Base-by-base conservation (phyloP, 2,329 filamentous ascomycete species). In the Dryadomyces quercivorus region DNA sequence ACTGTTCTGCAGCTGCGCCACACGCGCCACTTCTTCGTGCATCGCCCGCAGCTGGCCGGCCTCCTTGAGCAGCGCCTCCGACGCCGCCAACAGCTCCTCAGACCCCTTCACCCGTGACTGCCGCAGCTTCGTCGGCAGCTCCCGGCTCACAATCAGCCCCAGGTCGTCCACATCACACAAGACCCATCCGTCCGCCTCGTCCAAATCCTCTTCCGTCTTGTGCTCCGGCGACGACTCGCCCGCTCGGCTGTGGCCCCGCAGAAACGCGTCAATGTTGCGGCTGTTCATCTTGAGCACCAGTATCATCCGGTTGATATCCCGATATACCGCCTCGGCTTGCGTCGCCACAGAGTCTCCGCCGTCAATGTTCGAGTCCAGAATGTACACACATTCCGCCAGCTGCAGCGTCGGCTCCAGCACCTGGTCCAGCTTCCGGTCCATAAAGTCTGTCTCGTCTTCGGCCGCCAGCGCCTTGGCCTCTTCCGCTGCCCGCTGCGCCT, bases 231-330 rank as follows among this genome's bases (percentile, higher is more conserved):
- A 75, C 77, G 40, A 80, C 71, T 52, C 77, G 73, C 51, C 72
- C 68, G 45, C 74, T 69, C 51, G 81, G 72, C 12, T 74, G 61
- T 94, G 86, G 8, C 85, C 88, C 54, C 79, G 75, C 46, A 91
- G 75, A 59, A 84, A 85, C 12, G 73, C 73, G 50, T 75, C 74
- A 42, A 92, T 79, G 6, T 87, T 82, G 16, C 79, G 74, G 12
- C 75, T 82, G 65, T 97, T 97, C 51, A 96, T 77, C 10, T 92
- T 92, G 44, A 97, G 72, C 0, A 88, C 92, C 62, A 96, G 89
- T 46, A 98, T 84, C 93, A 97, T 98, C 13, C 87, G 87, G 67
- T 93, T 92, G 65, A 92, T 87, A 62, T 92, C 88, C 47, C 85
- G 79, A 66, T 88, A 93, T 1, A 85, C 73, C 18, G 80, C 77